Base-by-base conservation (phyloP, 176 grass and related monocot genomes). In the Cymbopogon citratus region DNA sequence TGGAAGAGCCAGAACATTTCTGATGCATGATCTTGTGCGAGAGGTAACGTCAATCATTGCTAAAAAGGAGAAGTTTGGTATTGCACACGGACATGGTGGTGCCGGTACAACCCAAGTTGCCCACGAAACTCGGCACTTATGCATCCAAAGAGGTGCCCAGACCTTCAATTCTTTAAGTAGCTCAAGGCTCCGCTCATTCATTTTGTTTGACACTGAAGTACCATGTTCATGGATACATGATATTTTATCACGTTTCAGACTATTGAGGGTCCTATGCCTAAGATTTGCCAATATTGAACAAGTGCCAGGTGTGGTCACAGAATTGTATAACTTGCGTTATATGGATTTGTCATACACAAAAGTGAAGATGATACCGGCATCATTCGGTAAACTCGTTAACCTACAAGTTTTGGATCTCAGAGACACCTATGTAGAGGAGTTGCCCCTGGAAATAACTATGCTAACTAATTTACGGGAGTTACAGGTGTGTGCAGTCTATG, bases 401-500 rank as follows among this genome's bases (percentile, higher is more conserved):
- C 36, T 88, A 43, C 64, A 91, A 60, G 75, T 80, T 52, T 69
- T 91, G 29, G 66, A 89, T 73, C 67, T 91, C 19, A 79, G 73
- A 26, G 6, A 0, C 26, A 83, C 57, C 59, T 63, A 25, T 0
- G 79, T 91, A 28, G 31, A 81, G 19, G 41, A 86, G 5, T 68
- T 91, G 31, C 90, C 86, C 0, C 5, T 19, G 14, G 90, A 89
- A 79, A 68, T 91, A 66, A 82, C 59, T 31, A 59, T 54, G 57
- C 62, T 91, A n/a, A 74, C 77, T 44, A 89, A 89, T 13, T 80
- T 91, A 45, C 82, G 86, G 2, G 60, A 91, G 56, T 45, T 89
- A n/a, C 21, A 84, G 13, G 75, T 70, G 0, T 46, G 1, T 9
- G 1, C 5, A 18, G 0, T 27, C 21, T 16, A 19, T 18, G 75